These are phyloP conservation scores for Candida stauntonica DNA, from an alignment of 805 yeast genomes.

Conservation along the genomic window DNA sequence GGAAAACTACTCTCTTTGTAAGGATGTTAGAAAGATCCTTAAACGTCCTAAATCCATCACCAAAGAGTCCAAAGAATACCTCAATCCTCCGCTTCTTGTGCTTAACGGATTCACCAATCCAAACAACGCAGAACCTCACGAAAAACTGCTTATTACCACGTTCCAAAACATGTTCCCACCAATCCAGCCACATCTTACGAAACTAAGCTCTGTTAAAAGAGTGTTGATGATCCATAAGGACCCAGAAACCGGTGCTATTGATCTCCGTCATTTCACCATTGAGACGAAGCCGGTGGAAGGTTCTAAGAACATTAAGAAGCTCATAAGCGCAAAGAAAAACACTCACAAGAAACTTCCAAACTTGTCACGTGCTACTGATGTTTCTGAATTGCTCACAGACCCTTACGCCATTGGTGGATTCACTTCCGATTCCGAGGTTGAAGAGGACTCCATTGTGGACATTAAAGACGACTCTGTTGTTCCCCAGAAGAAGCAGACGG, in stretches of 20 bases:
- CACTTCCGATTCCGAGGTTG: conserved; percentile 91
- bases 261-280: conserved; percentile 85
- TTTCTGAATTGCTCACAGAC: conserved; percentile 78
- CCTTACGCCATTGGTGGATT: conserved; percentile 76
- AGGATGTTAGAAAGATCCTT: conserved; percentile 69
- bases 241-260: conserved; percentile 65
- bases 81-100: conserved; percentile 84
- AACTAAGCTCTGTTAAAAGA: conserved; percentile 70
- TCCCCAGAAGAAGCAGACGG: conserved; percentile 15
- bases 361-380: conserved; percentile 57
- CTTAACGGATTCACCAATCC: conserved; percentile 84
- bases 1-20: conserved; percentile 68
- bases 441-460: conserved; percentile 81
- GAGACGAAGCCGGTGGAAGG: conserved; percentile 80
- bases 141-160: conserved; percentile 79
- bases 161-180: conserved; percentile 97
- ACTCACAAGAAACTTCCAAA: conserved; percentile 25
- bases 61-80: conserved; percentile 54
- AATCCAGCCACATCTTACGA: conserved; percentile 77
- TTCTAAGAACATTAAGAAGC: conserved; percentile 24
- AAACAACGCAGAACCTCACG: conserved; percentile 59
- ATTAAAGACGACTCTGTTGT: conserved; percentile 33
- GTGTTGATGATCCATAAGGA: conserved; percentile 80
- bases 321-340: conserved; percentile 23
- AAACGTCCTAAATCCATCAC: conserved; percentile 76